Evolutionary conservation across 495 filamentous ascomycete species (phyloP), one percentile per base, ranked within the genome.

Genomic region (Cetradonia linearis): DNA sequence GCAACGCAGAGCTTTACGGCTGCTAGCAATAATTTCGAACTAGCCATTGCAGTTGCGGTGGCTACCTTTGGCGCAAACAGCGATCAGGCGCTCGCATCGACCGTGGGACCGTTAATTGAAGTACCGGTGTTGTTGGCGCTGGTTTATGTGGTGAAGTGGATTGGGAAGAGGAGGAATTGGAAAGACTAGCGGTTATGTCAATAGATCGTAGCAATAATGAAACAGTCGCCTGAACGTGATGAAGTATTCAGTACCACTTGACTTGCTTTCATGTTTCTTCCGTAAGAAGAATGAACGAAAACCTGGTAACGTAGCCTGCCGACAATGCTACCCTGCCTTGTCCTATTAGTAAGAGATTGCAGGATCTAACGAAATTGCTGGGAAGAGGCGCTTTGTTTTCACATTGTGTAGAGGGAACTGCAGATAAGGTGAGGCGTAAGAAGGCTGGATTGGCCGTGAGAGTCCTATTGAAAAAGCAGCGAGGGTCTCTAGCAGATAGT

Each of bases 11-110:
- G 88, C 66, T 93, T 96, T 65, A 96, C 91, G 1, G 91, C 91
- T 6, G 92, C 91, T 4, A 95, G 90, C 69, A 96, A 96, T 63
- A 96, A 95, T 66, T 95, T 96, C 66, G 91, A 96, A 75, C 72
- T 95, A 20, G 91, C 91, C 0, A 95, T 96, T 72, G 91, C 91
- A 2, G 91, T 96, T 2, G 91, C 88, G 3, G 83, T 95, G 5
- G 88, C 90, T 4, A 84, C 85, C 3, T 95, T 86, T 74, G 91
- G 91, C 0, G 79, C 86, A 1, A 72, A 84, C 31, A 89, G 86
- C 65, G 86, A 91, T 48, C 88, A 96, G 68, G 91, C 91, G 0
- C 73, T 96, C 31, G 91, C 91, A n/a, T 77, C 87, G 13, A 95
- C 91, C 2, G 91, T 95, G 0, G 91, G 91, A 4, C 92, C 91